Evolutionary conservation across 2,329 filamentous ascomycete species (phyloP).

Genomic region (Fusarium burgessii): DNA sequence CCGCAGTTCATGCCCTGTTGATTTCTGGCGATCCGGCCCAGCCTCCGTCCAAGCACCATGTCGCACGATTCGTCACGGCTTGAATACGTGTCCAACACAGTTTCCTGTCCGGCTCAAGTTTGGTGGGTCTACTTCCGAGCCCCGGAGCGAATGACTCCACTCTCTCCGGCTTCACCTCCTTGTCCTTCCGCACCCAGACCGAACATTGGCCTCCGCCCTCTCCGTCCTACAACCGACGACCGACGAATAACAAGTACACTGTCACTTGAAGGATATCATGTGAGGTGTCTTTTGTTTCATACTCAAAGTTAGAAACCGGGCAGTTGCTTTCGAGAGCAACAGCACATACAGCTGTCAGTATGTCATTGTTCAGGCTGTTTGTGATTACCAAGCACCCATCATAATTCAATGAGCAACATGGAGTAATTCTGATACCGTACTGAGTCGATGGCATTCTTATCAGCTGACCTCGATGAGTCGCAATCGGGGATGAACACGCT

Average conservation of each 20-base stretch:
- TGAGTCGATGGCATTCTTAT: constrained; percentile 14
- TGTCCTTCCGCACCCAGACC: constrained; percentile 17
- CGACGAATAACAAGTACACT: constrained; percentile 6
- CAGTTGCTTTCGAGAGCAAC: neutral
- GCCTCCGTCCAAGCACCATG: constrained; percentile 21
- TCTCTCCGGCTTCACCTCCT: constrained; percentile 27
- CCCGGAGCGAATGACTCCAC: constrained; percentile 36
- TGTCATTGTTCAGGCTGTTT: neutral
- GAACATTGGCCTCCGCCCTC: constrained; percentile 23
- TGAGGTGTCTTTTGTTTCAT: neutral
- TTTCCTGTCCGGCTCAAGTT: constrained; percentile 20
- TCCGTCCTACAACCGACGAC: constrained; percentile 19
- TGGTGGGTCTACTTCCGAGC: constrained; percentile 18
- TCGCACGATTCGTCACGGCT: constrained; percentile 27
- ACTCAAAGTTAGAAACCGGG: neutral
- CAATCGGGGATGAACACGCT: constrained; percentile 32
- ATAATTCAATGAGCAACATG: neutral
- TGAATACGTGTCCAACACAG: constrained; percentile 30
- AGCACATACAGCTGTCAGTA: neutral
- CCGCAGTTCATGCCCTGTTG: constrained; percentile 15
- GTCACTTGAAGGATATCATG: neutral
- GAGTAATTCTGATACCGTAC: neutral
- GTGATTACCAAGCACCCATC: constrained; percentile 13
- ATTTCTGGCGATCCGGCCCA: constrained; percentile 25
- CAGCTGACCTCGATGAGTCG: constrained; percentile 24